Evolutionary conservation across 2,329 filamentous ascomycete genomes (phyloP), one percentile per base, ranked within the genome.

Genomic region (Esteya vermicola): DNA sequence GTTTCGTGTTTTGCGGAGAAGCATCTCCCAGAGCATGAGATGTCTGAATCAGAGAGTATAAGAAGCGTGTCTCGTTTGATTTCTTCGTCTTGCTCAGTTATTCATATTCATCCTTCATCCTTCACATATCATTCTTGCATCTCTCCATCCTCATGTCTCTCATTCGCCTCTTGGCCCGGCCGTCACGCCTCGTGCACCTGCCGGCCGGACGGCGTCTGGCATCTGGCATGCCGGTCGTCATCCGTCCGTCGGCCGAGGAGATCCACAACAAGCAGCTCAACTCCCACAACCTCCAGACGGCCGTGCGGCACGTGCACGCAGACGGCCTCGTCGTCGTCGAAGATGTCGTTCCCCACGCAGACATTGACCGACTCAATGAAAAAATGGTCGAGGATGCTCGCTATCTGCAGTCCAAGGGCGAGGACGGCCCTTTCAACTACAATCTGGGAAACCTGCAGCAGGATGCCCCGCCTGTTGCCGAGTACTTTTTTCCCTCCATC

Each of bases 391-490:
- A 68, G 34, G 75, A 80, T 51, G 73, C 74, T 2, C 59, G 59
- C 3, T 50, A 53, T 4, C 57, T 79, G 3, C 68, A 70, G 42
- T 58, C 57, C 1, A 56, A 60, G 25, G 70, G 71, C 2, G 63
- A 74, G 18, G 61, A 71, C 14, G 64, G 67, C 0, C 71, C 70
- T 0, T 79, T 68, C 58, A 78, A 78, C 47, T 78, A 78, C 50
- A 77, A 78, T 49, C 64, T 64, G 36, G 71, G 70, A 2, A 78
- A 77, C 45, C 58, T 77, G 25, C 73, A 78, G 45, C 74, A 79
- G 50, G 72, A 77, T 46, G 61, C 74, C 0, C 72, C 70, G 0
- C 63, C 71, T 3, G 63, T 67, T 0, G 54, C 57, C 0, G 53
- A 69, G 33, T 67, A 62, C 46, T 73, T 74, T 39, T 55, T 60